Evolutionary conservation across 1,284 basidiomycete genomes (phyloP).

Genomic region (Puccinia triticina): DNA sequence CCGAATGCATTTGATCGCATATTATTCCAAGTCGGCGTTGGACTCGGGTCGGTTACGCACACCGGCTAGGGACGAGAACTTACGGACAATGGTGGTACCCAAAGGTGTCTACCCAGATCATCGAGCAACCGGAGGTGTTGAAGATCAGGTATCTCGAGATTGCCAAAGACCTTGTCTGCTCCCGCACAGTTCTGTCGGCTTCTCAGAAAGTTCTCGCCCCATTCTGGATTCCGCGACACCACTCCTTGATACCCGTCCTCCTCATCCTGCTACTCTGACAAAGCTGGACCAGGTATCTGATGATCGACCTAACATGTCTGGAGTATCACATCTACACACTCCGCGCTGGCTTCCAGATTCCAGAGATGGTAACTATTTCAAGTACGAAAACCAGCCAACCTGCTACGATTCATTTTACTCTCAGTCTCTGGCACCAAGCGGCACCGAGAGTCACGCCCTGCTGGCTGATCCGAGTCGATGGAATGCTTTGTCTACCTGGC

Average conservation of each 20-base stretch:
- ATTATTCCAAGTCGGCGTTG: slow-evolving; percentile 53
- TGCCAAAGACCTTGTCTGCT: slow-evolving; percentile 26
- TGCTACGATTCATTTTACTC: slow-evolving; percentile 30
- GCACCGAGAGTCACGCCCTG: slow-evolving; percentile 11
- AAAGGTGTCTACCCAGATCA: slow-evolving; percentile 50
- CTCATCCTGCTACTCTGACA: slow-evolving; percentile 37
- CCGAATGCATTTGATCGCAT: slow-evolving; percentile 57
- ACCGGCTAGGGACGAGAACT: slow-evolving; percentile 52
- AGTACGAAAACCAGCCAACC: slow-evolving; percentile 2
- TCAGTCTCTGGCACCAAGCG: slow-evolving; percentile 9
- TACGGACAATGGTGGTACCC: slow-evolving; percentile 53
- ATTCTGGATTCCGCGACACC: slow-evolving; percentile 37
- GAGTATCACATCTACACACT: slow-evolving; percentile 1
- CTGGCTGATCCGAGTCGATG: slow-evolving; percentile 19
- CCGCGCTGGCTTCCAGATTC: neutral
- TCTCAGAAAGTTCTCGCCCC: slow-evolving; percentile 15
- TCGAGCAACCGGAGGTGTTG: slow-evolving; percentile 44
- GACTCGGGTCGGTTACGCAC: slow-evolving; percentile 49
- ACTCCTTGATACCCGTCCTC: slow-evolving; percentile 24
- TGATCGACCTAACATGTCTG: neutral
- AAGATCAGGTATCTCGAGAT: slow-evolving; percentile 30
- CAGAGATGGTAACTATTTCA: neutral
- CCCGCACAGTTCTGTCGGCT: slow-evolving; percentile 24
- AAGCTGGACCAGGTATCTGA: slow-evolving; percentile 8
- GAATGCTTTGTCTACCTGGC: slow-evolving; percentile 23